phyloP scores from a whole-genome alignment of 768 basidiomycete genomes.

The Cystofilobasidium bisporidii region DNA sequence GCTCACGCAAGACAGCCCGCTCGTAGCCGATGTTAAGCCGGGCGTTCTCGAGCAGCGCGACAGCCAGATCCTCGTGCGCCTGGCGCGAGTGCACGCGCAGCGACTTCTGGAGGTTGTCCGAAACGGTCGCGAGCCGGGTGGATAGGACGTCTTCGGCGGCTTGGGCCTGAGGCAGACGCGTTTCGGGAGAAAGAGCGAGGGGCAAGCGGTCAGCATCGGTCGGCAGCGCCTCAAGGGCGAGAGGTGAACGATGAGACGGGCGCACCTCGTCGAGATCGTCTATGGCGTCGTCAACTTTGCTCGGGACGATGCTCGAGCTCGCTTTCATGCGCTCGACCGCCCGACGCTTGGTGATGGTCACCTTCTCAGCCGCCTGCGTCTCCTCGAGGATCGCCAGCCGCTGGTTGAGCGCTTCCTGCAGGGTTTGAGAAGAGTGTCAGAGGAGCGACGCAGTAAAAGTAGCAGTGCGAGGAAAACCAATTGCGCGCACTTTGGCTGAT shows the following conservation, averaged over 20 bases:
- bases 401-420: conserved; percentile 60
- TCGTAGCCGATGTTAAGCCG: conserved; percentile 88
- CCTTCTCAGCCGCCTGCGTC: conserved; percentile 84
- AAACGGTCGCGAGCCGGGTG: conserved; percentile 81
- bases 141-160: conserved; percentile 79
- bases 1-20: conserved; percentile 71
- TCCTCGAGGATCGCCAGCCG: conserved; percentile 87
- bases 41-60: conserved; percentile 84
- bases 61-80: conserved; percentile 82
- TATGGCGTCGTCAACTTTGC: conserved; percentile 78
- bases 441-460: too few relatives aligned
- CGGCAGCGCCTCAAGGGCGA: too few relatives aligned
- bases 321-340: conserved; percentile 54
- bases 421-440: background rate
- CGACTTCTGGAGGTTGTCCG: conserved; percentile 80
- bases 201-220: conserved; percentile 26
- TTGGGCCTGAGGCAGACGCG: conserved; percentile 53
- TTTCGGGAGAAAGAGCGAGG: background rate
- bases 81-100: conserved; percentile 73
- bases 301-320: conserved; percentile 55
- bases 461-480: too few relatives aligned
- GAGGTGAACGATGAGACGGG: too few relatives aligned
- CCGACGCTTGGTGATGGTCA: conserved; percentile 81
- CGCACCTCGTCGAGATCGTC: conserved; percentile 84
- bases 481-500: conserved; percentile 67